Base-by-base conservation (phyloP, 148 eudicot genomes). In the Amaranthus cruentus region DNA sequence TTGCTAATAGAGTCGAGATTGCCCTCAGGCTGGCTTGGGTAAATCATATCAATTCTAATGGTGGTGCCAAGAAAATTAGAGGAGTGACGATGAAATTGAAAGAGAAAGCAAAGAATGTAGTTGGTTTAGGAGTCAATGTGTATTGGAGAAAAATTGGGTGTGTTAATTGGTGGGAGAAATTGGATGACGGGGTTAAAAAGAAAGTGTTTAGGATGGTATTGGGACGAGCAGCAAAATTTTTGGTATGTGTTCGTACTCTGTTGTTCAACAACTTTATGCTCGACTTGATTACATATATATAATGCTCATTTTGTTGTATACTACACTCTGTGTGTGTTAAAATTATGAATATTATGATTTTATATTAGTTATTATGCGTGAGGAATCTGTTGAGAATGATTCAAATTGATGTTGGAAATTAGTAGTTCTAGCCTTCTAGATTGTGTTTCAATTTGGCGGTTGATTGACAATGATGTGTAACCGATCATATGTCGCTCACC, bases 111-210 rank as follows among this genome's bases (percentile, higher is more conserved):
- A 85, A 69, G 47, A 75, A 63, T 11, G 85, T 76, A 10, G 93
- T 58, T 60, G 83, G 99, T 4, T 77, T 90, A 48, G 93, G 90
- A 9, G 87, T 83, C 0, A 95, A 95, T 82, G 87, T 83, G 65
- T 95, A 81, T 84, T 95, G 97, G 99, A 90, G 99, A 85, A 91
- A 95, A 85, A 90, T 83, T 65, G 99, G 99, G 48, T 91, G 94
- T 73, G 52, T 91, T 82, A 97, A 95, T 75, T 95, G 99, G 97
- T 95, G 99, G 99, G 79, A 74, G 52, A 88, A 80, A 74, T 87
- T 95, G 87, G 87, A 86, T 65, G 73, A 38, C 47, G 76, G 72
- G 6, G 73, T 81, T 9, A 87, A 72, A 83, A 70, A 64, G 73
- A 87, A 82, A 67, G 73, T 86, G 15, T 87, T 88, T 72, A 81